Conservation (phyloP, 768 basidiomycete species). For the Symmetrospora coprosmae region DNA sequence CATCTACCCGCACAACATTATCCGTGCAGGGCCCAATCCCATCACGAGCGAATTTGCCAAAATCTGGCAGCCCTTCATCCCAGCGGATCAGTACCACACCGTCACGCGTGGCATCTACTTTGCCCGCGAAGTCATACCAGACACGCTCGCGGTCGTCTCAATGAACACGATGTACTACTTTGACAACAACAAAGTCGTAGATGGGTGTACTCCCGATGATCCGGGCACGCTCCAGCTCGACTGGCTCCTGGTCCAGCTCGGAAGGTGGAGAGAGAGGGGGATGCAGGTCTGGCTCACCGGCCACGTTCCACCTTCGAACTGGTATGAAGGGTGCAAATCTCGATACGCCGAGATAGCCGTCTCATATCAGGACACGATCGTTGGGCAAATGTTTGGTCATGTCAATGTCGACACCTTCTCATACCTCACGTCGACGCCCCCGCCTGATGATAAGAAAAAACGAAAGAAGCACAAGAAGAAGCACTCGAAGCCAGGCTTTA, state of each 20-base stretch:
- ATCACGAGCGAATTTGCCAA: constrained; percentile 40
- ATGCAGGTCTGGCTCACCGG: constrained; percentile 55
- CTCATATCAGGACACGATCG: constrained; percentile 69
- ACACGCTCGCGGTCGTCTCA: constrained; percentile 57
- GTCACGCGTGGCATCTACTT: constrained; percentile 82
- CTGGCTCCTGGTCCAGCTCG: constrained; percentile 77
- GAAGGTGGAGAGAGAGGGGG: constrained; percentile 50
- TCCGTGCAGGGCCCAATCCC: constrained; percentile 48
- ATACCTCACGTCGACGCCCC: constrained; percentile 26
- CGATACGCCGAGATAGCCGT: constrained; percentile 45
- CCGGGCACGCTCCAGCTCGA: constrained; percentile 79
- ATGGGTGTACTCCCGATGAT: constrained; percentile 41
- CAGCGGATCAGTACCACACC: constrained; percentile 49
- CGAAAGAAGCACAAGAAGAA: constrained; percentile 36
- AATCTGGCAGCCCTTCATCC: constrained; percentile 71
- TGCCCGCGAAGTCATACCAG: constrained; percentile 61
- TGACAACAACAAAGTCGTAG: constrained; percentile 32
- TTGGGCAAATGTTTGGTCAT: constrained; percentile 60
- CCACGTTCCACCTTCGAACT: constrained; percentile 76
- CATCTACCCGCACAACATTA: constrained; percentile 43
- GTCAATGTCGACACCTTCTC: constrained; percentile 23
- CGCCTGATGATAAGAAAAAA: constrained; percentile 36
- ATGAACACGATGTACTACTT: constrained; percentile 82
- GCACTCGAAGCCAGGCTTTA: neutral
- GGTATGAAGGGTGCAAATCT: constrained; percentile 41